These are phyloP conservation scores for Candida patagonica DNA, from an alignment of 805 yeast species.

Conservation along the genomic window DNA sequence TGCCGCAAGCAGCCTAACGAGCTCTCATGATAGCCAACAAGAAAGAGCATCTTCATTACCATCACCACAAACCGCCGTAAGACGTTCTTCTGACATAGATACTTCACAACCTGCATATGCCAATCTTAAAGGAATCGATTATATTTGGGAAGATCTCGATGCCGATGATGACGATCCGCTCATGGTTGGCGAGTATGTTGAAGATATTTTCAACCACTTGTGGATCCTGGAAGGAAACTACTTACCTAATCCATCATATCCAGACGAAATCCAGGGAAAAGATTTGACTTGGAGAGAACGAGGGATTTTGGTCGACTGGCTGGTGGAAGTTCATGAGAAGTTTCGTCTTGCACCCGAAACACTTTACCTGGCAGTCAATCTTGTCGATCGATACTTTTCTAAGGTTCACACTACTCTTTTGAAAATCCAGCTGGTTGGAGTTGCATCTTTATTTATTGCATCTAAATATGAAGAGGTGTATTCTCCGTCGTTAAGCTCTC, in stretches of 20 bases:
- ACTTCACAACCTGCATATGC: not conserved
- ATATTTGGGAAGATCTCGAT: slow-evolving; percentile 25
- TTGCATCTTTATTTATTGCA: slow-evolving; percentile 78
- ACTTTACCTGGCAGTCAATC: slow-evolving; percentile 67
- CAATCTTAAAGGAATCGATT: not conserved
- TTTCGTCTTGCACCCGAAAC: slow-evolving; percentile 83
- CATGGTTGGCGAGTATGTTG: slow-evolving; percentile 90
- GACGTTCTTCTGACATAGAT: not conserved
- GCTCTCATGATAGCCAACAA: too few species aligned
- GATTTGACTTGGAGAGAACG: slow-evolving; percentile 69
- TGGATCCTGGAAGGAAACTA: slow-evolving; percentile 64
- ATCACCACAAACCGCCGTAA: not conserved
- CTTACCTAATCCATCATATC: slow-evolving; percentile 49
- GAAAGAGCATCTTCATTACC: too few species aligned
- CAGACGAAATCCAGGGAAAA: slow-evolving; percentile 49
- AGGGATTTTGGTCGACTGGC: slow-evolving; percentile 86
- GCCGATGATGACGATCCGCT: slow-evolving; percentile 38
- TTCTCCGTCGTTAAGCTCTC: slow-evolving; percentile 75
- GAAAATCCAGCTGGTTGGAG: slow-evolving; percentile 75
- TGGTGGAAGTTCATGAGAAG: slow-evolving; percentile 77
- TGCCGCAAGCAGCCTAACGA: too few species aligned
- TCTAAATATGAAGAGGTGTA: slow-evolving; percentile 91
- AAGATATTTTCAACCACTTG: slow-evolving; percentile 74
- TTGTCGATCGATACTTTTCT: slow-evolving; percentile 82
- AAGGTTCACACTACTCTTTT: slow-evolving; percentile 65